Percentiles rank a stretch among this genome's conserved stretches.
phyloP scores from a whole-genome alignment of 2,329 filamentous ascomycete species.

The Exutisphaerella laricina region DNA sequence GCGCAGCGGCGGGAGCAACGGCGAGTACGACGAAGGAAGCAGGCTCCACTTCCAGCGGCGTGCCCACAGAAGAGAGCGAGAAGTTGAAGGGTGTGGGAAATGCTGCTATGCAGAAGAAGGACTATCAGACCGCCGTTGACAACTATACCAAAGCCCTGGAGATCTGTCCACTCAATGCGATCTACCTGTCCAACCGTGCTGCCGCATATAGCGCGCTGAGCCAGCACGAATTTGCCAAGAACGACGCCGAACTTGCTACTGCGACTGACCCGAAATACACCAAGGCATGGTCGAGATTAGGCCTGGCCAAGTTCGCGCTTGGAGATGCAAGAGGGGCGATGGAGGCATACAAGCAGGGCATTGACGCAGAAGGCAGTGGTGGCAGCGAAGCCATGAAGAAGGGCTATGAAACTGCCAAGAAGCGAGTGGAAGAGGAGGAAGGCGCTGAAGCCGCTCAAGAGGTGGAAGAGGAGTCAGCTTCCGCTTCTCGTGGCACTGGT shows the following conservation, averaged over 20 bases:
- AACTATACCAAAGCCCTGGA: slow-evolving; percentile 82
- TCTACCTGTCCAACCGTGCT: slow-evolving; percentile 96
- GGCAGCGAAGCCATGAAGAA: slow-evolving; percentile 97
- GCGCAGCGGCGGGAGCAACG: slow-evolving; percentile 33
- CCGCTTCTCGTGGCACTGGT: slow-evolving; percentile 30
- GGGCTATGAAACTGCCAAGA: slow-evolving; percentile 89
- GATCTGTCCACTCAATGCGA: slow-evolving; percentile 77
- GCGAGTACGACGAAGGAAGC: slow-evolving; percentile 46
- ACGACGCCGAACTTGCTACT: slow-evolving; percentile 87
- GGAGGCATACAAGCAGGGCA: slow-evolving; percentile 90
- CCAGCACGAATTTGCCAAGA: slow-evolving; percentile 76
- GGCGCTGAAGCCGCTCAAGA: slow-evolving; percentile 34
- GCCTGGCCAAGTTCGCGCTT: slow-evolving; percentile 83
- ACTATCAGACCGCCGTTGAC: slow-evolving; percentile 76
- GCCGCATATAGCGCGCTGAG: slow-evolving; percentile 82
- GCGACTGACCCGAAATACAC: slow-evolving; percentile 86
- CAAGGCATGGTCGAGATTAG: slow-evolving; percentile 93
- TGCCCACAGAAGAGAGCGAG: slow-evolving; percentile 71
- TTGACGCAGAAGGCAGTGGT: slow-evolving; percentile 88
- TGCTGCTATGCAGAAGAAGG: slow-evolving; percentile 89
- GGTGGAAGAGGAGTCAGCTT: slow-evolving; percentile 26
- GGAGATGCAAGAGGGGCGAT: slow-evolving; percentile 87
- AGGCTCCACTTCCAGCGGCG: slow-evolving; percentile 23
- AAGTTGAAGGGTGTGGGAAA: slow-evolving; percentile 86
- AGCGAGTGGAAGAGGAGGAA: slow-evolving; percentile 75